phyloP scores from a whole-genome alignment of 176 grass and related monocot genomes.

The Cymbopogon citratus region DNA sequence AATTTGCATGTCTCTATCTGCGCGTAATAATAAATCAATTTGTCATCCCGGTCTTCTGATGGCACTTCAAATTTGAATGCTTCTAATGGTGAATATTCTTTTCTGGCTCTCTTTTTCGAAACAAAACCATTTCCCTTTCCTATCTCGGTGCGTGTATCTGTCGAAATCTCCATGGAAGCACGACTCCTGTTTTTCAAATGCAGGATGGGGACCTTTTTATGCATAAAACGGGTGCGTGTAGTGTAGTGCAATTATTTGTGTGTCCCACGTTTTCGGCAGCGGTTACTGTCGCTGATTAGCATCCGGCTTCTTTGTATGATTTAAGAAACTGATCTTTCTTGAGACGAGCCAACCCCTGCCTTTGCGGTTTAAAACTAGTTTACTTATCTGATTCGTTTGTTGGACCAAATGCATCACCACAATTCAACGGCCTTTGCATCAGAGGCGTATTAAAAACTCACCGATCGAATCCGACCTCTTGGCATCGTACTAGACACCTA shows the following conservation, averaged over 20 bases:
- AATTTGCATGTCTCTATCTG: not conserved
- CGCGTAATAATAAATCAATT: not conserved
- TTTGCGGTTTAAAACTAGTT: not conserved
- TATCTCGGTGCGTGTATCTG: not conserved
- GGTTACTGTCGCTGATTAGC: not conserved
- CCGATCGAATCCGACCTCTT: constrained; percentile 3
- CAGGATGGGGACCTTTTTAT: not conserved
- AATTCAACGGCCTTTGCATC: not conserved
- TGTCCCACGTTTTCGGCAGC: not conserved
- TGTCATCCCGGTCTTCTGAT: not conserved
- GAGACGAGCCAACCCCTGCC: not conserved
- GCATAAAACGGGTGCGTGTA: not conserved
- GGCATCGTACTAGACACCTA: not conserved
- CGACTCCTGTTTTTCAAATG: constrained; percentile 9
- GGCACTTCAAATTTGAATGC: not conserved
- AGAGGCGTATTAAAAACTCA: not conserved
- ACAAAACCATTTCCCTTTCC: not conserved
- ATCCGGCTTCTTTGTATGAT: not conserved
- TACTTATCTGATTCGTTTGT: constrained; percentile 6
- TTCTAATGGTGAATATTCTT: not conserved
- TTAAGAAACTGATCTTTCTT: not conserved
- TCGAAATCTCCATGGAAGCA: not conserved
- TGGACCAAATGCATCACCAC: not conserved
- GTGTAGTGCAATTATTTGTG: not conserved
- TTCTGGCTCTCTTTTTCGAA: not conserved